phyloP scores from a whole-genome alignment of 331 rosid species.

The Ulmus americana region DNA sequence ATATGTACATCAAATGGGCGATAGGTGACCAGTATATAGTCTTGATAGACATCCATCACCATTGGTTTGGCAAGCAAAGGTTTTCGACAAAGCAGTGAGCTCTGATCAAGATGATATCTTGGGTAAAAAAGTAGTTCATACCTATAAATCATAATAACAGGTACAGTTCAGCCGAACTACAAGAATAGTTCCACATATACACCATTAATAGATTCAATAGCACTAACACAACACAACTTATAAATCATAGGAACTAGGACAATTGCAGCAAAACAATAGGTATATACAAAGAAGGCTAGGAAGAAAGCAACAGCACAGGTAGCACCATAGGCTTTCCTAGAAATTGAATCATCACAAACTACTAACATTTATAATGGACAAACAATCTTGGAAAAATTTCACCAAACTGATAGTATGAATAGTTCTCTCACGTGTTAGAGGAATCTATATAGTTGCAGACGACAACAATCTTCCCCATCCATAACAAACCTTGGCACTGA shows the following conservation, averaged over 20 bases:
- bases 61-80: slow-evolving; percentile 81
- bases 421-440: slow-evolving; percentile 70
- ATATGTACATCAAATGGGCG: slow-evolving; percentile 93
- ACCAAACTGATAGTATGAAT: not conserved
- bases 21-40: slow-evolving; percentile 76
- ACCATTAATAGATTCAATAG: not conserved
- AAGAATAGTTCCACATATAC: not conserved
- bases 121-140: slow-evolving; percentile 94
- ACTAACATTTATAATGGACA: not conserved
- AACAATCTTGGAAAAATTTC: not conserved
- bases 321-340: not conserved
- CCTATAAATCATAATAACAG: slow-evolving; percentile 37
- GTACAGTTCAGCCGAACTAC: slow-evolving; percentile 6
- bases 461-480: slow-evolving; percentile 96
- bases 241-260: not conserved
- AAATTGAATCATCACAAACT: not conserved
- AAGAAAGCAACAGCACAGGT: not conserved
- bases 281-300: no score
- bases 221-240: not conserved
- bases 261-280: not conserved
- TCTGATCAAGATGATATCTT: slow-evolving; percentile 97
- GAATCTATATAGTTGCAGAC: slow-evolving; percentile 87
- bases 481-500: slow-evolving; percentile 87
- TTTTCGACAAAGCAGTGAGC: slow-evolving; percentile 88
- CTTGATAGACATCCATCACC: slow-evolving; percentile 96